Evolutionary conservation across 2,329 filamentous ascomycete genomes (phyloP).

Genomic region (Atkinsonella texensis): DNA sequence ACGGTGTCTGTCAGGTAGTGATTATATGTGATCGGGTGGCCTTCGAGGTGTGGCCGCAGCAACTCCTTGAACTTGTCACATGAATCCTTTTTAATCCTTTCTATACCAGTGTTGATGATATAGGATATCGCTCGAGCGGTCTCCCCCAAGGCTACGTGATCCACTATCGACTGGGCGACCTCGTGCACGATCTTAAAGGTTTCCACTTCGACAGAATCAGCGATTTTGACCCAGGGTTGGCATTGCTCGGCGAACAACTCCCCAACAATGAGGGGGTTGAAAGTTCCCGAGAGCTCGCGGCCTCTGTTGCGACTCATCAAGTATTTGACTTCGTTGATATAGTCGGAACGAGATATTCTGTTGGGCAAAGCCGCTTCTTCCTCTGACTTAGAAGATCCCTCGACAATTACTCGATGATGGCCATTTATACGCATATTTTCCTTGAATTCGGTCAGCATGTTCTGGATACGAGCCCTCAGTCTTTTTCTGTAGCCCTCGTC

Average conservation of each 20-base stretch:
- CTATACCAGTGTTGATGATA: conserved; percentile 11
- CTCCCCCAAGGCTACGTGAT: conserved; percentile 9
- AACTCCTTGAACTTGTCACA: conserved; percentile 10
- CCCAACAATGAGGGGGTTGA: conserved; percentile 45
- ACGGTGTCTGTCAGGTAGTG: conserved; percentile 30
- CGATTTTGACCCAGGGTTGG: conserved; percentile 37
- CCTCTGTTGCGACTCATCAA: conserved; percentile 15
- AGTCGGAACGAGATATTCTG: conserved; percentile 6
- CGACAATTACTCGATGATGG: conserved; percentile 17
- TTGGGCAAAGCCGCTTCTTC: too few relatives aligned
- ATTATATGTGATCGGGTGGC: conserved; percentile 43
- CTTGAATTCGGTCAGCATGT: conserved; percentile 28
- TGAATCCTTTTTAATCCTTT: conserved; percentile 15
- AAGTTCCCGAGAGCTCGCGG: conserved; percentile 47
- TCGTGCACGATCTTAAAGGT: conserved; percentile 7
- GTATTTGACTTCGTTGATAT: conserved; percentile 11
- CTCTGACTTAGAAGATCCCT: conserved; percentile 1
- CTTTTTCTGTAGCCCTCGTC: conserved; percentile 27
- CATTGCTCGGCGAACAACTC: conserved; percentile 51
- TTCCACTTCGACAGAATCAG: conserved; percentile 9
- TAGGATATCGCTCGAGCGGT: conserved; percentile 8
- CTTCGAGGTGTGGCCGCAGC: background rate
- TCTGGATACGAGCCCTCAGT: conserved; percentile 42
- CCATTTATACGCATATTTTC: conserved; percentile 32
- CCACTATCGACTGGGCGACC: conserved; percentile 4